Evolutionary conservation across 257 asterid genomes (phyloP), one percentile per base, ranked within the genome.

Genomic region (Solanum piurae): DNA sequence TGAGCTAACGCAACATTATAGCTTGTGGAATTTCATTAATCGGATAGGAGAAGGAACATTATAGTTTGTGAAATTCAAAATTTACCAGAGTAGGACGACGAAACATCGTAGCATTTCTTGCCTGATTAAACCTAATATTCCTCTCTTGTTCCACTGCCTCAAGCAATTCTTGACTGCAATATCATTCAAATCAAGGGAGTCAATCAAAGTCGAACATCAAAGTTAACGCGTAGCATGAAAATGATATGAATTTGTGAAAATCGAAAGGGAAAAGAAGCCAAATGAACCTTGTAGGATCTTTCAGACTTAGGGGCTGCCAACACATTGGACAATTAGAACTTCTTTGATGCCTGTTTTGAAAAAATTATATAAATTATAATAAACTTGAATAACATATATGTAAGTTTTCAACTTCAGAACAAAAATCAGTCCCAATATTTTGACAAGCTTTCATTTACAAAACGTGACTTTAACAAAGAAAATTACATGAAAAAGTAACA

Each of bases 301-400:
- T 94, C 92, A 97, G 92, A 90, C 96, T 94, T 91, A 97, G 86
- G 75, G 90, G 37, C 91, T 93, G 98, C 98, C 98, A 97, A 89
- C 99, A 97, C 99, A 97, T 97, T 83, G 99, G 98, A 90, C 99
- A 97, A 74, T 92, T 93, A 52, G 99, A 97, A 90, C 99, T 97
- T 91, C 99, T 93, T 84, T 97, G 98, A 87, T 98, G 95, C 99
- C 99, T 97, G 90, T 85, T 60, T 82, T 72, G 86, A 87, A 75
- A 76, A 68, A 90, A 13, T 21, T 38, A 34, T 5, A 33, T 31
- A 20, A 20, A 31, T 86, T 42, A 31, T 1, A 36, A 73, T 20
- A 73, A 73, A 73, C 31, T 74, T 3, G 29, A 73, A 34, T 3
- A 34, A 34, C 5, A 73, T 20, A 1, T 73, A 34, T 20, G 80